A percentile compares a stretch with the other conserved stretches of the same genome.
phyloP scores from a whole-genome alignment of 1,284 basidiomycete genomes.

The Xanthoconium separans region DNA sequence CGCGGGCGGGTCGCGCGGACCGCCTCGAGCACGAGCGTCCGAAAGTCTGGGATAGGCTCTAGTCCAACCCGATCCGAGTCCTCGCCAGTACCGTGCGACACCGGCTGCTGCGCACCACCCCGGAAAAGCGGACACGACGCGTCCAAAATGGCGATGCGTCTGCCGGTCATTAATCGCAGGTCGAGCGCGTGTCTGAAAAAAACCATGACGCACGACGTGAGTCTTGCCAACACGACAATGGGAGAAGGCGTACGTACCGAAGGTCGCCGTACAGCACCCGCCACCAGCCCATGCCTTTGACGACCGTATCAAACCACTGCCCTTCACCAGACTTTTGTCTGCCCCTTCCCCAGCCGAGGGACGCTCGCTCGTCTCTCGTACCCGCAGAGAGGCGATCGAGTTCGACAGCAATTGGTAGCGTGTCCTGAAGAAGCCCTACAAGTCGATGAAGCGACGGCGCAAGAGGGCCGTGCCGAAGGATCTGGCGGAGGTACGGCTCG shows the following conservation, averaged over 20 bases:
- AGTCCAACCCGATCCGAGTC: conserved; percentile 39
- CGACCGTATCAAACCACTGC: conserved; percentile 59
- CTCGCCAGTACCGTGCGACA: neutral
- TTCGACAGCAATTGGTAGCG: conserved; percentile 69
- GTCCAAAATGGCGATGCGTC: conserved; percentile 67
- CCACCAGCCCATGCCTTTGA: conserved; percentile 81
- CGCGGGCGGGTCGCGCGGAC: conserved; percentile 23
- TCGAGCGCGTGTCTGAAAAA: conserved; percentile 67
- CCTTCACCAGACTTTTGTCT: conserved; percentile 18
- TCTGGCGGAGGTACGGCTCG: conserved; percentile 64
- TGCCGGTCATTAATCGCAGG: conserved; percentile 67
- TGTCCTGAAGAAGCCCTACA: conserved; percentile 67
- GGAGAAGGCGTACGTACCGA: conserved; percentile 35
- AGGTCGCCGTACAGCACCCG: conserved; percentile 68
- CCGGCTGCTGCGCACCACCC: conserved; percentile 5
- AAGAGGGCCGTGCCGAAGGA: conserved; percentile 62
- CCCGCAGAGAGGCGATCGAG: conserved; percentile 56
- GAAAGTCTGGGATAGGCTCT: conserved; percentile 61
- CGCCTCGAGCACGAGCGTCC: conserved; percentile 45
- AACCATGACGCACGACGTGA: neutral
- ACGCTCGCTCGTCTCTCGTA: conserved; percentile 6
- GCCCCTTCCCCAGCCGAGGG: conserved; percentile 25
- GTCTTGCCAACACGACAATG: neutral
- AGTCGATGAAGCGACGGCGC: conserved; percentile 62
- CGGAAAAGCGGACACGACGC: conserved; percentile 60